A percentile compares a stretch with the other conserved stretches of the same genome.
Evolutionary conservation across 768 basidiomycete genomes (phyloP).

Genomic region (Kwoniella dejecticola): DNA sequence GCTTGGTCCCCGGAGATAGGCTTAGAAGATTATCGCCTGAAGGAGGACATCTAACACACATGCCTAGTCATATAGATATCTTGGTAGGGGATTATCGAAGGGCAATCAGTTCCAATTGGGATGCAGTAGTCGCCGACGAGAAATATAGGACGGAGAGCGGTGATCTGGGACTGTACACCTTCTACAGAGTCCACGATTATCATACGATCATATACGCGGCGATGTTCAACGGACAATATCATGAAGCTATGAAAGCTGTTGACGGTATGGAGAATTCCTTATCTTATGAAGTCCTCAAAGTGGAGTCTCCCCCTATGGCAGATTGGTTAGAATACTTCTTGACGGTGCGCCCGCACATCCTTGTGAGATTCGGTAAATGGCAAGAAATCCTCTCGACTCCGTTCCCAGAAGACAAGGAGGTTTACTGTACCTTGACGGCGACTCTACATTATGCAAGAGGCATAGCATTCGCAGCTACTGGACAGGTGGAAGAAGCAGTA

Average conservation of each 20-base stretch:
- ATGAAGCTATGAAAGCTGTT: conserved; percentile 27
- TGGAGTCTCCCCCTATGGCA: conserved; percentile 24
- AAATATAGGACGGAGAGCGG: conserved; percentile 24
- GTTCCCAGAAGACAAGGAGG: conserved; percentile 17
- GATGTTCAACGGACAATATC: conserved; percentile 43
- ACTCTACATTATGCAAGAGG: conserved; percentile 37
- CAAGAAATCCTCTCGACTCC: conserved; percentile 30
- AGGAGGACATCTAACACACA: conserved; percentile 45
- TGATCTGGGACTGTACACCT: conserved; percentile 30
- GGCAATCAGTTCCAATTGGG: conserved; percentile 37
- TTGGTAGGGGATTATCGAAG: conserved; percentile 49
- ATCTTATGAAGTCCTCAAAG: conserved; percentile 15
- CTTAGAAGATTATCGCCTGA: conserved; percentile 42
- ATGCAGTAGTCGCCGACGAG: conserved; percentile 36
- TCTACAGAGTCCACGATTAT: conserved; percentile 45
- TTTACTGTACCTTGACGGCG: conserved; percentile 34
- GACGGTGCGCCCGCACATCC: conserved; percentile 31
- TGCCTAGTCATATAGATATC: conserved; percentile 50
- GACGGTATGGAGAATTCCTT: conserved; percentile 33
- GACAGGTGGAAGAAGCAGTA: conserved; percentile 28
- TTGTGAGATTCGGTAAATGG: conserved; percentile 49
- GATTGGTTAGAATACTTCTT: conserved; percentile 32
- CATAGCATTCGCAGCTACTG: conserved; percentile 34
- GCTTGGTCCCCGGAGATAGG: conserved; percentile 33
- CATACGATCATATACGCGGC: conserved; percentile 42